Base-by-base conservation (phyloP, 257 asterid genomes). In the Solanum verrucosum region DNA sequence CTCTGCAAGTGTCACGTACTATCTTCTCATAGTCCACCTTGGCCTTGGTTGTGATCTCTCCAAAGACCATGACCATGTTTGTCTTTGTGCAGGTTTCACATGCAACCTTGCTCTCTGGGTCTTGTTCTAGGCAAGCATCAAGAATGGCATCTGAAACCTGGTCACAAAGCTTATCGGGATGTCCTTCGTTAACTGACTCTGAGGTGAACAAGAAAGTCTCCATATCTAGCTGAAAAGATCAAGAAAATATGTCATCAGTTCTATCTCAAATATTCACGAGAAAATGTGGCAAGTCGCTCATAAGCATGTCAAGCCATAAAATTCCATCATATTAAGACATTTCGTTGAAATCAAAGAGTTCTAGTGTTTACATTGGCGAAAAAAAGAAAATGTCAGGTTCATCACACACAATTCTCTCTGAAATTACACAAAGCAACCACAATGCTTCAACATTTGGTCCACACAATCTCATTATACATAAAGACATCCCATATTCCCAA, bases 121-220 rank as follows among this genome's bases (percentile, higher is more conserved):
- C 94, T 88, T 93, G 96, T 86, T 94, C 96, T 34, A 93, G 91
- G 90, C 96, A 92, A 63, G 95, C 94, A 44, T 92, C 97, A 16
- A 94, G 95, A 88, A 94, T 93, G 84, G 96, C 96, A 63, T 93
- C 95, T 0, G 96, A 94, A n/a, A 94, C 92, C 88, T 94, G 96
- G 88, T 94, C 96, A 82, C 95, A 94, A 25, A 94, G 95, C 94
- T 94, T 94, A 93, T 94, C 96, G 9, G 96, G 96, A 88, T 93
- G 96, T 11, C 96, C 96, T 89, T 93, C 96, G 20, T 93, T 94
- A 21, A 94, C 96, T 0, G 95, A 94, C 89, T 94, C 96, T 2
- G 96, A 94, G 87, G 96, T 93, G 89, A 92, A 93, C 67, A 93
- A 87, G 89, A 94, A 93, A 86, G 92, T 93, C 14, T 91, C 92